Percentiles rank a stretch among this genome's conserved stretches.
Conservation (phyloP, 2,329 filamentous ascomycete species). For the Fusarium algeriense region DNA sequence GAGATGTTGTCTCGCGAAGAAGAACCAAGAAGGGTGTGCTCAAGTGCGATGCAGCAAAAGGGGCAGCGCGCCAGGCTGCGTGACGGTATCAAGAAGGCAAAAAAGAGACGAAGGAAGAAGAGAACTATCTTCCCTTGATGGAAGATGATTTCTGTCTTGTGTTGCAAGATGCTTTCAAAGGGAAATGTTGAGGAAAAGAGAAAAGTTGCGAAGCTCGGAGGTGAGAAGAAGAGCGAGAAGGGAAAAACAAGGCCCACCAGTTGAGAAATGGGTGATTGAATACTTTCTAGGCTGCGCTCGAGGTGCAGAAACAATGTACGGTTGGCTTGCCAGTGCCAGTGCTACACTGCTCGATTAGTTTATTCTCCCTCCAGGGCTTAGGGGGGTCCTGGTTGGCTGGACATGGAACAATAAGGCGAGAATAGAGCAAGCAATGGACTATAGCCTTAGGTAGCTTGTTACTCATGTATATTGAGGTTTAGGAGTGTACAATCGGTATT, state of each 20-base stretch:
- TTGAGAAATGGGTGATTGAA: neutral
- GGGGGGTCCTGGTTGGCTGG: neutral
- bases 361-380: neutral
- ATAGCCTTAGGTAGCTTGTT: neutral
- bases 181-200: neutral
- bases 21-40: neutral
- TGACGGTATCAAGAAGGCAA: neutral
- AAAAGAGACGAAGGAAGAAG: neutral
- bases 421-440: neutral
- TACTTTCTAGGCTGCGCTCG: neutral
- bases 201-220: neutral
- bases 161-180: neutral
- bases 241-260: neutral
- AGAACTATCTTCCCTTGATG: neutral
- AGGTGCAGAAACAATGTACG: neutral
- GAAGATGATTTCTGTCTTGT: no score
- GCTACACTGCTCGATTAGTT: neutral
- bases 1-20: neutral
- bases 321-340: conserved; percentile 12
- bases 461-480: no score
- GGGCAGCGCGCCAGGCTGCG: neutral
- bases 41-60: neutral
- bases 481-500: neutral
- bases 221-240: neutral
- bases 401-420: neutral